Percentiles rank a stretch among this genome's conserved stretches.
Conservation (phyloP, 108 stramenopile species). For the Cyclotella sp. region DNA sequence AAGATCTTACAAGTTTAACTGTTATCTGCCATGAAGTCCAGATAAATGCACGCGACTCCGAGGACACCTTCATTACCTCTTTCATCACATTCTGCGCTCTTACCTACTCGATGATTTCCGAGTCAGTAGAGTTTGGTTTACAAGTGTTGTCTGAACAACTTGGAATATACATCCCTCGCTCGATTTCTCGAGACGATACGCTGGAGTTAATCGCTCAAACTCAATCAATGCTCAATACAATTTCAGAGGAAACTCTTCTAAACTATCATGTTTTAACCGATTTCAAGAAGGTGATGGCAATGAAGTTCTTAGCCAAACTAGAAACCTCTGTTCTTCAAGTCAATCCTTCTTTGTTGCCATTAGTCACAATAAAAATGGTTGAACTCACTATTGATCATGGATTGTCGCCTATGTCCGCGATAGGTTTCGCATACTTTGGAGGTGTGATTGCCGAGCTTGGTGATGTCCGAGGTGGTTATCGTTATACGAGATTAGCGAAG, state of each 20-base stretch:
- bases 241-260: neutral
- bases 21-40: constrained; percentile 1
- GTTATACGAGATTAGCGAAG: constrained; percentile 13
- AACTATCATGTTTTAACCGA: constrained; percentile 11
- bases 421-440: constrained; percentile 21
- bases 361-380: constrained; percentile 8
- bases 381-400: constrained; percentile 15
- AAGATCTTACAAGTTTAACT: neutral
- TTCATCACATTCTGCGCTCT: too few species aligned
- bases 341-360: neutral
- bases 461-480: constrained; percentile 13
- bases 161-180: too few species aligned
- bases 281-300: constrained; percentile 6
- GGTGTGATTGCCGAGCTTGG: neutral
- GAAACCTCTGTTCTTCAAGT: neutral
- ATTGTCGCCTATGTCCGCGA: constrained; percentile 9
- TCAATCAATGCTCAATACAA: too few species aligned
- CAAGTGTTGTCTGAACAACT: too few species aligned
- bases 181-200: too few species aligned
- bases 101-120: too few species aligned
- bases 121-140: too few species aligned
- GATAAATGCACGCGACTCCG: neutral
- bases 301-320: constrained; percentile 12
- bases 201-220: too few species aligned
- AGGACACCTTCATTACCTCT: constrained; percentile 8